Evolutionary conservation across 768 basidiomycete genomes (phyloP).

Genomic region (Lactarius sanguifluus): DNA sequence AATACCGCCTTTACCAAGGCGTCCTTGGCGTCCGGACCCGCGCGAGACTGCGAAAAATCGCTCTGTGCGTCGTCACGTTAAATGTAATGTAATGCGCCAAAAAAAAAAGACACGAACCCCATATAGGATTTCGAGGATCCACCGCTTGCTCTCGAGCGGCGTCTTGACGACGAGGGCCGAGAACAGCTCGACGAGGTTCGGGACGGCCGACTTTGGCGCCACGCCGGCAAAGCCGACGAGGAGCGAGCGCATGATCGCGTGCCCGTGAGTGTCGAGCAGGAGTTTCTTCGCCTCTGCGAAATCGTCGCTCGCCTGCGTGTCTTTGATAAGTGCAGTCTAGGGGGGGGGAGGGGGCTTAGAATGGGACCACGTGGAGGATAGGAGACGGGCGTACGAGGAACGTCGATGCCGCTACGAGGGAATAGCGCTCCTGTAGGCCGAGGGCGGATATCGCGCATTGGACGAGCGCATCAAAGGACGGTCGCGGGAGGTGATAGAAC

Average conservation of each 20-base stretch:
- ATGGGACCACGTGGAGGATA: not conserved
- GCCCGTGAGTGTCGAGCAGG: slow-evolving; percentile 56
- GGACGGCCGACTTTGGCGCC: slow-evolving; percentile 78
- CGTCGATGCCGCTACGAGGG: slow-evolving; percentile 74
- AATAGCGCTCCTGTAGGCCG: slow-evolving; percentile 79
- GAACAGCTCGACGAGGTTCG: slow-evolving; percentile 82
- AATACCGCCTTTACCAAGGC: slow-evolving; percentile 71
- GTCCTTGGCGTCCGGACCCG: slow-evolving; percentile 71
- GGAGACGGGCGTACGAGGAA: slow-evolving; percentile 63
- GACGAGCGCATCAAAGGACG: slow-evolving; percentile 65
- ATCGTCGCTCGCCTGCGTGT: slow-evolving; percentile 62
- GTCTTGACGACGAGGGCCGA: slow-evolving; percentile 61
- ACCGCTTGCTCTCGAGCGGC: slow-evolving; percentile 54
- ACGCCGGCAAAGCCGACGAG: slow-evolving; percentile 80
- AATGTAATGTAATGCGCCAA: no score
- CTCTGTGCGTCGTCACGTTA: slow-evolving; percentile 44
- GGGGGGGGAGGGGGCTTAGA: not conserved
- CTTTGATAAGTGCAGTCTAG: slow-evolving; percentile 64
- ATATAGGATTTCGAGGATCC: slow-evolving; percentile 74
- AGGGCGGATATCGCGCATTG: slow-evolving; percentile 67
- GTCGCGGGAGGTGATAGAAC: slow-evolving; percentile 63
- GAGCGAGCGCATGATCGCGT: slow-evolving; percentile 66
- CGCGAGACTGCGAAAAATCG: slow-evolving; percentile 72
- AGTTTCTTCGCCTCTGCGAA: slow-evolving; percentile 55
- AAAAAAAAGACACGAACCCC: slow-evolving; percentile 42